Evolutionary conservation across 139 green algal genomes (phyloP), one percentile per base, ranked within the genome.

Genomic region (Asterochloris sp.): DNA sequence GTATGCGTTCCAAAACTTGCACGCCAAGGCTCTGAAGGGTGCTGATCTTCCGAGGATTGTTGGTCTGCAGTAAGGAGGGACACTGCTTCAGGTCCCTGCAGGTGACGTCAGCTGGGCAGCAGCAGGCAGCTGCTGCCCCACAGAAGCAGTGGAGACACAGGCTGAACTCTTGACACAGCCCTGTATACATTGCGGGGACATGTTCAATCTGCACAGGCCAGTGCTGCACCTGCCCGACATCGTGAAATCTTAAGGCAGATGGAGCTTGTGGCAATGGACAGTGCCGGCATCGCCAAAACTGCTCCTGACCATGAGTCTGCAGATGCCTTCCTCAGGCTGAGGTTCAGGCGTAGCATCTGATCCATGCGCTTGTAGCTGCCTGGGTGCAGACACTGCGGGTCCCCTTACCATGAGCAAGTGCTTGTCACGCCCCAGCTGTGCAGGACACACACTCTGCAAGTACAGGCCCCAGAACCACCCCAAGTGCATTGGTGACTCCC

Each of bases 21-120:
- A 98, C 87, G 62, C 95, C 95, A 64, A 96, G 85, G 28, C 64
- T 74, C 27, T 81, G 83, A 75, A 98, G 82, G 81, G 92, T 78
- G 76, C 83, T 85, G 21, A 98, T 95, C 87, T 98, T 98, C 66
- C 96, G 88, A 10, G 95, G 95, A 90, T 98, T 98, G 90, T 98
- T 98, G 54, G 95, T 98, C 93, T 96, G 90, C 62, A 88, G n/a
- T 10, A 78, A 6, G 62, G 14, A 64, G 66, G 69, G 19, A 27
- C 78, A 68, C 14, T 15, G 28, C 29, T 54, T n/a, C 19, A 21
- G 17, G 17, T 71, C 21, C 19, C 66, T 71, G 19, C 17, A 26
- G 19, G 17, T 6, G 17, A 26, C 66, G 17, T 71, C 19, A 71
- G 17, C 66, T 8, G 4, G 17, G 66, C 17, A 8, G 19, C 17